Conservation (phyloP, 2,329 filamentous ascomycete genomes). For the Ascochyta lentis region DNA sequence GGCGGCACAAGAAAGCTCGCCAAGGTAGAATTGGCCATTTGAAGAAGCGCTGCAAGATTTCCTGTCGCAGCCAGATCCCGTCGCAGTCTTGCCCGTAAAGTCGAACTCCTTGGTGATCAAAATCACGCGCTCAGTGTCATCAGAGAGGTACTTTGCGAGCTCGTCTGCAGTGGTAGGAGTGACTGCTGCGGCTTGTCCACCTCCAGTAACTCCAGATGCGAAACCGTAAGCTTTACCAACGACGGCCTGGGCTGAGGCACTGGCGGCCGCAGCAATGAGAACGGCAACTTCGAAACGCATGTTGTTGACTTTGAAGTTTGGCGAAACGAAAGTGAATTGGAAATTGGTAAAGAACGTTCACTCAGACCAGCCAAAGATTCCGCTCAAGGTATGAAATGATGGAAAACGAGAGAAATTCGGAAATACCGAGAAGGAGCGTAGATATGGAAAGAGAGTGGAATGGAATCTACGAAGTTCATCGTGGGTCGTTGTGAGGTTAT, state of each 20-base stretch:
- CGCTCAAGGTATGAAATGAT: conserved; percentile 27
- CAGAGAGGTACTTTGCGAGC: conserved; percentile 28
- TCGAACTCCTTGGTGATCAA: conserved; percentile 32
- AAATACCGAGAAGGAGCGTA: conserved; percentile 13
- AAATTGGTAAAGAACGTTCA: conserved; percentile 24
- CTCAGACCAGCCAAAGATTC: conserved; percentile 34
- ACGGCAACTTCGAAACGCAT: conserved; percentile 31
- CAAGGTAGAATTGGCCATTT: conserved; percentile 30
- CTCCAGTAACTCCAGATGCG: conserved; percentile 32
- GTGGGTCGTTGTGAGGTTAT: not conserved
- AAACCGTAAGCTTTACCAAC: conserved; percentile 36
- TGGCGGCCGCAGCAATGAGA: conserved; percentile 24
- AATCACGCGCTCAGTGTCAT: conserved; percentile 29
- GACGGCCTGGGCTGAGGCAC: conserved; percentile 29
- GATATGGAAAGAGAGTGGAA: not conserved
- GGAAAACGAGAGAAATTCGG: conserved; percentile 15
- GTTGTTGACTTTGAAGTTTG: not conserved
- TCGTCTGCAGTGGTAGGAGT: conserved; percentile 32
- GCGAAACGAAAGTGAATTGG: not conserved
- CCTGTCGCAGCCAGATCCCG: conserved; percentile 31
- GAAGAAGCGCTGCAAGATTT: conserved; percentile 21
- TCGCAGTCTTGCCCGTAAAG: conserved; percentile 32
- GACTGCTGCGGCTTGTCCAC: conserved; percentile 30
- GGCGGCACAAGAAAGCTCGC: conserved; percentile 28
- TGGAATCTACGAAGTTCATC: not conserved